A percentile compares a stretch with the other conserved stretches of the same genome.
Evolutionary conservation across 2,329 filamentous ascomycete genomes (phyloP).

Genomic region (Colletotrichum tabaci): DNA sequence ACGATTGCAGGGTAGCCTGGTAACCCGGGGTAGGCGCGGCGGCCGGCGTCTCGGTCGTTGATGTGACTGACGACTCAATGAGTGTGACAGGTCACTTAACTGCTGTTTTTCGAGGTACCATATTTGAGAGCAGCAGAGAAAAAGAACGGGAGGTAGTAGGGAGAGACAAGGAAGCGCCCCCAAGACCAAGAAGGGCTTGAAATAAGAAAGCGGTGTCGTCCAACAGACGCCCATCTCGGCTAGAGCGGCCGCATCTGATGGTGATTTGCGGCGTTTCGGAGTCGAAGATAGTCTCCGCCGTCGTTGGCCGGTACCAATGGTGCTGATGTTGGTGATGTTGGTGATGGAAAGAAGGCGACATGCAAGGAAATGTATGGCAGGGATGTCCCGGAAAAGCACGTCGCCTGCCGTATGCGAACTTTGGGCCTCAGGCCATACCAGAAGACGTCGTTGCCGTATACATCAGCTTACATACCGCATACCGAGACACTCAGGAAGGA

Average conservation of each 20-base stretch:
- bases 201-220: conserved; percentile 1
- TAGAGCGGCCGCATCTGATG: conserved; percentile 8
- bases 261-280: not conserved
- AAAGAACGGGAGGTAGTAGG: too few species aligned
- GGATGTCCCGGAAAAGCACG: not conserved
- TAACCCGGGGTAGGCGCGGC: not conserved
- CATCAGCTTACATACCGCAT: not conserved
- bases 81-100: conserved; percentile 31
- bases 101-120: not conserved
- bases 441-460: not conserved
- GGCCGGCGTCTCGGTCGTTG: not conserved
- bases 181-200: not conserved
- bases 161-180: not conserved
- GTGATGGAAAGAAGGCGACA: conserved; percentile 1
- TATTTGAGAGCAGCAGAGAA: not conserved
- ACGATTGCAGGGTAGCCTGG: not conserved
- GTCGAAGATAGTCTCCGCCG: not conserved
- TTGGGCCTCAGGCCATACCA: not conserved
- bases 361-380: not conserved
- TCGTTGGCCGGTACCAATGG: not conserved
- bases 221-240: not conserved
- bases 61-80: conserved; percentile 19
- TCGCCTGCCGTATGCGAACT: conserved; percentile 2
- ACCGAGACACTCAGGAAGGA: not conserved
- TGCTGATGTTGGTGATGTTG: not conserved